Conservation (phyloP, 331 rosid species). For the Quercus lobata region DNA sequence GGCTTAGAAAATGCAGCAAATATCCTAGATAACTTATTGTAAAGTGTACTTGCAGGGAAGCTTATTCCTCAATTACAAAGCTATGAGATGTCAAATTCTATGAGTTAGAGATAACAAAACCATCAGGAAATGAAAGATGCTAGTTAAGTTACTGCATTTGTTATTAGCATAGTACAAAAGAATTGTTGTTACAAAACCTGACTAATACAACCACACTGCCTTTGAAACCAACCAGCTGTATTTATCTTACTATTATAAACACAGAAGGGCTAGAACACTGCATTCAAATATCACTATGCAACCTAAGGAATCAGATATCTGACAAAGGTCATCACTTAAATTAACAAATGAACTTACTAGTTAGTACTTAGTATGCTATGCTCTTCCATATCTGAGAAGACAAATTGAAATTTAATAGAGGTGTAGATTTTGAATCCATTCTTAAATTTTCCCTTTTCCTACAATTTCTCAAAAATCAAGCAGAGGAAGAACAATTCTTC, state of each 20-base stretch:
- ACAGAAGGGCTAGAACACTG: neutral
- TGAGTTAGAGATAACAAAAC: neutral
- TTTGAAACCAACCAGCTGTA: neutral
- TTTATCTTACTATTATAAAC: neutral
- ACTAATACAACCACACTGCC: neutral
- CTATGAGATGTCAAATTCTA: neutral
- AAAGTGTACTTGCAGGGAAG: neutral
- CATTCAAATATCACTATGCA: neutral
- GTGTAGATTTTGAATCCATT: no score
- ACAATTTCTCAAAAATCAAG: neutral
- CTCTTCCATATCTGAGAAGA: no score
- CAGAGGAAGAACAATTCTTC: neutral
- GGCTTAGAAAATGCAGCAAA: neutral
- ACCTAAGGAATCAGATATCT: neutral
- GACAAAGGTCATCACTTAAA: neutral
- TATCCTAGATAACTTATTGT: neutral
- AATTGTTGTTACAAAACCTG: neutral
- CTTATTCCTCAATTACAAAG: neutral
- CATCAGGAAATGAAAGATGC: neutral
- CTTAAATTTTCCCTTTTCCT: neutral
- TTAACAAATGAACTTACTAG: neutral
- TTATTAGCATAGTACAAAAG: neutral
- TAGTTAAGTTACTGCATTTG: neutral
- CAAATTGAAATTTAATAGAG: no score
- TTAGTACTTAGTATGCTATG: neutral